Evolutionary conservation across 441 rosid genomes (phyloP).

Genomic region (Raphanus hybrid): DNA sequence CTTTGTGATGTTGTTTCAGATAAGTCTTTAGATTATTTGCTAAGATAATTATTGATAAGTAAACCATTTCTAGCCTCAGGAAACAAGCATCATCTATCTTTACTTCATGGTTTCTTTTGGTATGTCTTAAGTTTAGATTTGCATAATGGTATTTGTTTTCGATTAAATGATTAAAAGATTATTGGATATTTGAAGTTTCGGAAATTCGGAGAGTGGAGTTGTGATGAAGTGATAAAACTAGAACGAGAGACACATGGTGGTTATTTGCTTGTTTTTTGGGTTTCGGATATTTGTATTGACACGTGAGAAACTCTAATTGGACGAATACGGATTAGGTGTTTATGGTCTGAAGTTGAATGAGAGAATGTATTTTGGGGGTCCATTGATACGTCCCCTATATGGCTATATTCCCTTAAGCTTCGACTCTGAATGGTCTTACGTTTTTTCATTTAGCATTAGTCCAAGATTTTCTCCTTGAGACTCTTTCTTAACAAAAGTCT

Average conservation of each 20-base stretch:
- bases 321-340: constrained; percentile 58
- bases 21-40: background rate
- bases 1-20: constrained; percentile 7
- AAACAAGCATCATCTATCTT: background rate
- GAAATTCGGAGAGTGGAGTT: constrained; percentile 39
- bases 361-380: constrained; percentile 30
- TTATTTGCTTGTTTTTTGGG: constrained; percentile 31
- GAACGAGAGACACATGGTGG: constrained; percentile 65
- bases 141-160: background rate
- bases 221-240: constrained; percentile 57
- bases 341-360: constrained; percentile 51
- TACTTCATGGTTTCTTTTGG: background rate
- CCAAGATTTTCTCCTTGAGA: background rate
- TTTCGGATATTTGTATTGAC: constrained; percentile 56
- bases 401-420: background rate
- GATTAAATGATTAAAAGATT: background rate
- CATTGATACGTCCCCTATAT: constrained; percentile 24
- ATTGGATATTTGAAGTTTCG: background rate
- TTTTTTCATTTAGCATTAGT: no score
- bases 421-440: constrained; percentile 28
- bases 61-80: constrained; percentile 19
- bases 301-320: constrained; percentile 58
- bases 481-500: background rate
- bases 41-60: constrained; percentile 22
- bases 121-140: background rate